Evolutionary conservation across 192 early-diverging fungal species (phyloP).

Genomic region (Diversispora epigaea): DNA sequence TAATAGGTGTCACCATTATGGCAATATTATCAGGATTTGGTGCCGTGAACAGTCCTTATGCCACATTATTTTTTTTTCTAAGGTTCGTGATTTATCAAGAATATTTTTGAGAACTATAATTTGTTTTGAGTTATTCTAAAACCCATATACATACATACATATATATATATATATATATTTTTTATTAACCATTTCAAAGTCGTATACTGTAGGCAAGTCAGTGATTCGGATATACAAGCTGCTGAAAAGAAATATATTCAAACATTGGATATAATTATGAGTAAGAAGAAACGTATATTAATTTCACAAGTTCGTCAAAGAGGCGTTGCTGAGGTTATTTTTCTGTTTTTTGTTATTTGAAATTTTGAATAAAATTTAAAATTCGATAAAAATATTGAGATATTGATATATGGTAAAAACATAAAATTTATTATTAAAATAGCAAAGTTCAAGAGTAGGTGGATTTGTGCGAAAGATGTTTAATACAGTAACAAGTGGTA

Average conservation of each 20-base stretch:
- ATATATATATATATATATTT: neutral
- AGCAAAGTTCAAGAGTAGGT: slow-evolving; percentile 46
- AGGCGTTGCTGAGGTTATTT: slow-evolving; percentile 14
- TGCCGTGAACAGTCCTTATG: slow-evolving; percentile 90
- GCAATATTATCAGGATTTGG: slow-evolving; percentile 92
- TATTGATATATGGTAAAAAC: neutral
- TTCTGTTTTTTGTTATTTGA: too few species aligned
- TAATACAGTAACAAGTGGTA: slow-evolving; percentile 36
- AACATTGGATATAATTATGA: slow-evolving; percentile 62
- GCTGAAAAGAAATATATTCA: slow-evolving; percentile 71
- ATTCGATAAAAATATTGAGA: neutral
- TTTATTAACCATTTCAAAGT: neutral
- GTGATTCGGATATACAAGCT: slow-evolving; percentile 49
- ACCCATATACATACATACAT: too few species aligned
- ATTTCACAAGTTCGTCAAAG: slow-evolving; percentile 34
- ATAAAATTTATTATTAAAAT: slow-evolving; percentile 18
- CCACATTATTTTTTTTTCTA: slow-evolving; percentile 78
- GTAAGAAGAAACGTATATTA: slow-evolving; percentile 64
- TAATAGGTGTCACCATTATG: slow-evolving; percentile 92
- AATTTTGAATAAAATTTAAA: too few species aligned
- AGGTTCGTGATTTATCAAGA: slow-evolving; percentile 49
- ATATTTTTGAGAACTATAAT: neutral
- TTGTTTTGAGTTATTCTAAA: neutral
- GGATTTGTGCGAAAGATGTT: slow-evolving; percentile 60
- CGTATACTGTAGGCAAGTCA: slow-evolving; percentile 42